A percentile compares a stretch with the other conserved stretches of the same genome.
phyloP scores from a whole-genome alignment of 1,284 basidiomycete genomes.

The Ustilago nuda region DNA sequence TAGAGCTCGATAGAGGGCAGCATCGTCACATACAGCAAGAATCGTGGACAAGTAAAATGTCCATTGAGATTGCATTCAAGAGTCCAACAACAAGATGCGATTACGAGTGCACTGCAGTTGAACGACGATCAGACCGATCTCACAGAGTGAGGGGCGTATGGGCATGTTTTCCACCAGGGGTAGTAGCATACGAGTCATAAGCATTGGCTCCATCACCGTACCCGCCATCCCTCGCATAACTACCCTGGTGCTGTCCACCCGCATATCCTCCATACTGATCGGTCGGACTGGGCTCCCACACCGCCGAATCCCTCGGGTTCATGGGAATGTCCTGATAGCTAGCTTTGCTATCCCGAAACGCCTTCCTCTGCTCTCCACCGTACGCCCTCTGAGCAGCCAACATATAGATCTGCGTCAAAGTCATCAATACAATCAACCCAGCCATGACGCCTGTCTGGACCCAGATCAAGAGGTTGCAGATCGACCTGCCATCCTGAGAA shows the following conservation, averaged over 20 bases:
- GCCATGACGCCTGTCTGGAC: conserved; percentile 65
- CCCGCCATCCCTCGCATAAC: conserved; percentile 10
- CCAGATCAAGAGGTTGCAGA: conserved; percentile 67
- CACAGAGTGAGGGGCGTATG: conserved; percentile 7
- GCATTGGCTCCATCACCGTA: neutral
- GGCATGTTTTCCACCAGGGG: conserved; percentile 26
- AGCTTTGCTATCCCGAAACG: conserved; percentile 33
- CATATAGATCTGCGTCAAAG: conserved; percentile 68
- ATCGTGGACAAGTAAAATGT: conserved; percentile 1
- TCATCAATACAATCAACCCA: conserved; percentile 60
- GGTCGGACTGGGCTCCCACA: conserved; percentile 49
- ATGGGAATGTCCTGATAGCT: conserved; percentile 54
- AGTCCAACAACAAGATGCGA: neutral
- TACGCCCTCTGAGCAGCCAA: conserved; percentile 61
- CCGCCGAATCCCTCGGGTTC: conserved; percentile 53
- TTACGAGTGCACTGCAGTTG: neutral
- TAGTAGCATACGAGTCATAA: conserved; percentile 38
- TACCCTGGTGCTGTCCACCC: conserved; percentile 8
- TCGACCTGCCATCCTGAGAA: conserved; percentile 31
- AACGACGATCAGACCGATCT: neutral
- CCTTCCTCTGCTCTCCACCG: conserved; percentile 58
- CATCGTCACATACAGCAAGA: neutral
- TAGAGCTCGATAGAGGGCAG: neutral
- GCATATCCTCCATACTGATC: conserved; percentile 26
- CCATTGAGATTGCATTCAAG: conserved; percentile 20